Conservation (phyloP, 2,329 filamentous ascomycete genomes). For the Pyrenophora teres region DNA sequence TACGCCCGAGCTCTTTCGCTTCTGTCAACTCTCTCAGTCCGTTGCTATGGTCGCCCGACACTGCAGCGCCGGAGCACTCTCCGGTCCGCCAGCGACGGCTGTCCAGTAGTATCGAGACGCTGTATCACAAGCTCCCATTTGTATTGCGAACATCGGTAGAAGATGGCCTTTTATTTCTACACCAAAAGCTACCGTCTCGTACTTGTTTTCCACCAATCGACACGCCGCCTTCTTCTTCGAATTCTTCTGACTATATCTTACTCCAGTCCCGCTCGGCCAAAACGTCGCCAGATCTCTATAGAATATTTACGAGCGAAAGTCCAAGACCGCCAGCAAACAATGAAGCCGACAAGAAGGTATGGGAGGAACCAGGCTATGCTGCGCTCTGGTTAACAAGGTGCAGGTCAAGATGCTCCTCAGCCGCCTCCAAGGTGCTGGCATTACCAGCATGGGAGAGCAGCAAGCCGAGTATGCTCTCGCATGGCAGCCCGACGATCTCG, state of each 20-base stretch:
- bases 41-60: conserved; percentile 17
- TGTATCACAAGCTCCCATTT: conserved; percentile 34
- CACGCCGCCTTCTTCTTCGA: conserved; percentile 16
- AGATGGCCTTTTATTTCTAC: conserved; percentile 28
- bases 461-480: conserved; percentile 68
- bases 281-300: conserved; percentile 58
- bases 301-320: conserved; percentile 67
- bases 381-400: conserved; percentile 11
- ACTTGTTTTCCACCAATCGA: conserved; percentile 14
- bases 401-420: conserved; percentile 60
- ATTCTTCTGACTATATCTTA: conserved; percentile 34
- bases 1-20: conserved; percentile 29
- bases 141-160: conserved; percentile 18
- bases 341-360: conserved; percentile 59
- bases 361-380: conserved; percentile 1
- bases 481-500: conserved; percentile 70
- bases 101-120: conserved; percentile 25
- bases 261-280: conserved; percentile 33
- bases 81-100: conserved; percentile 12
- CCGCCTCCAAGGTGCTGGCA: conserved; percentile 58
- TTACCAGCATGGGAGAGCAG: conserved; percentile 61
- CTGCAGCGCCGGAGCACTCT: conserved; percentile 8
- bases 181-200: conserved; percentile 21
- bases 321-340: conserved; percentile 57
- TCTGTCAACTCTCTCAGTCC: conserved; percentile 22